phyloP scores from a whole-genome alignment of 2,329 filamentous ascomycete genomes.

The Ophidiomyces ophidiicola region DNA sequence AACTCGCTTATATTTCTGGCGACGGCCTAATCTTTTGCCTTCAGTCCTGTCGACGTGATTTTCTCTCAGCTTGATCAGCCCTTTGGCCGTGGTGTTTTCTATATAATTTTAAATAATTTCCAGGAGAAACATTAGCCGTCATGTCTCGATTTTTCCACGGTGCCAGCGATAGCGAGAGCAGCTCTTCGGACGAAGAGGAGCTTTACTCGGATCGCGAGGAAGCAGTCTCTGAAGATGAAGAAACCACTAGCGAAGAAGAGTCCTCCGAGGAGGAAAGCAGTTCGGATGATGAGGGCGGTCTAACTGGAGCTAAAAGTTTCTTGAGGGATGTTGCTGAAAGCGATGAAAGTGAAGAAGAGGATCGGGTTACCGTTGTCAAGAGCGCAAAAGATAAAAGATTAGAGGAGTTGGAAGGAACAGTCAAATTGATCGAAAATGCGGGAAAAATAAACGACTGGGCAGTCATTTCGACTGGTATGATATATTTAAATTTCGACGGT shows the following conservation, averaged over 20 bases:
- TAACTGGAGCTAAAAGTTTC: constrained; percentile 68
- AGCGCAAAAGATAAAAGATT: constrained; percentile 96
- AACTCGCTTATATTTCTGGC: constrained; percentile 35
- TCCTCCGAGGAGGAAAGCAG: constrained; percentile 45
- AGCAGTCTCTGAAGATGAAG: constrained; percentile 44
- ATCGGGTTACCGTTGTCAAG: constrained; percentile 76
- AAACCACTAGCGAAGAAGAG: constrained; percentile 44
- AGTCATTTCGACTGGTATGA: constrained; percentile 73
- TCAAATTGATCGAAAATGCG: constrained; percentile 88
- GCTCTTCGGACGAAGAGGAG: constrained; percentile 87
- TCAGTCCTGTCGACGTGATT: constrained; percentile 1
- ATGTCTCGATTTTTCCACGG: constrained; percentile 98
- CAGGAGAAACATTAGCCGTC: constrained; percentile 28
- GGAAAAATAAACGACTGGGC: constrained; percentile 98
- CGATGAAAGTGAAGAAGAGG: constrained; percentile 73
- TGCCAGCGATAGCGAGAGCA: constrained; percentile 91
- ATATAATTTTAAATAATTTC: background rate
- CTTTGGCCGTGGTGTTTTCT: background rate
- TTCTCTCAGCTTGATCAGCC: constrained; percentile 3
- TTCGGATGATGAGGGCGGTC: constrained; percentile 45
- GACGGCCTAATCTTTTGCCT: constrained; percentile 4
- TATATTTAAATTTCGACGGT: background rate
- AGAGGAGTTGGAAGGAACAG: constrained; percentile 82
- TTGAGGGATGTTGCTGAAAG: constrained; percentile 66
- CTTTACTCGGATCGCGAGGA: constrained; percentile 72